Evolutionary conservation across 352 stramenopile genomes (phyloP), one percentile per base, ranked within the genome.

Genomic region (Phytophthora ramorum): DNA sequence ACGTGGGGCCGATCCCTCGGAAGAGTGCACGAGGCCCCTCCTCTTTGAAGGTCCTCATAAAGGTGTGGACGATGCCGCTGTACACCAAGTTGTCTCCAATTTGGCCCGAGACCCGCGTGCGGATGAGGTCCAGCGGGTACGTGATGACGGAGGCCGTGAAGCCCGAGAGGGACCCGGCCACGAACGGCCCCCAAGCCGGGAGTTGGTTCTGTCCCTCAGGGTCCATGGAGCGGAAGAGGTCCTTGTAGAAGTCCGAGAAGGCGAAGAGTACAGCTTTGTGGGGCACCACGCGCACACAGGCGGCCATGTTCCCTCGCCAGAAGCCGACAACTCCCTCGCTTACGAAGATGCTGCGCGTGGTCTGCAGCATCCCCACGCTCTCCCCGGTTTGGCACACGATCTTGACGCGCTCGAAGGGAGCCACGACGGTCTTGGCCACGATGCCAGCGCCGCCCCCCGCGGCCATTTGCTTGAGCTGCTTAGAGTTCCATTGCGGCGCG

Each of bases 161-260:
- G 40, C 90, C 90, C 43, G 90, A 89, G 14, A 93, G 43, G 2
- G 87, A 90, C 35, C 90, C 90, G 0, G 87, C 69, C 2, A 78
- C 65, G 47, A 97, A 97, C 7, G 82, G 68, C 0, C 85, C 80
- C 73, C 83, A 91, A 0, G 61, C 43, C 0, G 82, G 83, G 32
- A 90, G 65, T 51, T 74, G 24, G 50, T 63, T 58, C 1, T 62
- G 58, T 6, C 62, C 64, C 0, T 52, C 51, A 3, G 58, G 26
- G 53, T 85, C 55, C 53, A 74, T 62, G 3, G 54, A 61, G 10
- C 81, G 73, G 60, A 95, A 85, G 6, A 88, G 37, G 46, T 93
- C 84, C 67, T 96, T 96, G 75, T 95, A 97, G 12, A 90, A 79
- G 74, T 97, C 90, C 22, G 88, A 95, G 54, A 87, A 95, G 40